Conservation (phyloP, 495 filamentous ascomycete species). For the Podospora australis region DNA sequence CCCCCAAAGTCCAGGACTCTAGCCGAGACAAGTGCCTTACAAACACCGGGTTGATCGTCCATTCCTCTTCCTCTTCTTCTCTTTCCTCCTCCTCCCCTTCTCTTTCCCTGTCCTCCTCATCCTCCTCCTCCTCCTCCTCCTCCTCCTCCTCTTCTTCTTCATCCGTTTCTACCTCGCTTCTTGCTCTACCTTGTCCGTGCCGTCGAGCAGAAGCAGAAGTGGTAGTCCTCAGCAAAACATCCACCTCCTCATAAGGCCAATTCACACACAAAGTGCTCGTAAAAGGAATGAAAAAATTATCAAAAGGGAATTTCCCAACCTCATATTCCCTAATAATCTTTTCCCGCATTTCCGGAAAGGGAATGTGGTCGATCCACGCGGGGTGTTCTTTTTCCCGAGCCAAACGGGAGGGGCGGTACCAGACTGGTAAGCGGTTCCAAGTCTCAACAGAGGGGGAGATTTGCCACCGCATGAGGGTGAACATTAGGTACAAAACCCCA, state of each 20-base stretch:
- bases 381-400: slow-evolving; percentile 62
- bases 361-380: slow-evolving; percentile 71
- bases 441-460: slow-evolving; percentile 67
- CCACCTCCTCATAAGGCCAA: slow-evolving; percentile 68
- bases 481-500: slow-evolving; percentile 75
- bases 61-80: slow-evolving; percentile 36
- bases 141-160: neutral
- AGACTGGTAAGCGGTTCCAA: slow-evolving; percentile 63
- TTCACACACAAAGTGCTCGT: slow-evolving; percentile 65
- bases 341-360: slow-evolving; percentile 70
- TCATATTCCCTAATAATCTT: slow-evolving; percentile 45
- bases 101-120: neutral
- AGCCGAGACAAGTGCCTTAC: slow-evolving; percentile 62
- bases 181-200: neutral
- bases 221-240: slow-evolving; percentile 50
- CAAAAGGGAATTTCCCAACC: slow-evolving; percentile 47
- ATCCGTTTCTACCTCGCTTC: neutral
- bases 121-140: neutral
- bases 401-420: slow-evolving; percentile 52
- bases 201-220: slow-evolving; percentile 24
- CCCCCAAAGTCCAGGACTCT: slow-evolving; percentile 72
- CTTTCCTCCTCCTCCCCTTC: neutral
- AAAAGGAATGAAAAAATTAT: slow-evolving; percentile 74
- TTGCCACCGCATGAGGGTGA: slow-evolving; percentile 77
- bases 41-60: slow-evolving; percentile 74